Evolutionary conservation across 352 stramenopile genomes (phyloP).

Genomic region (Globisporangium okanoganense): DNA sequence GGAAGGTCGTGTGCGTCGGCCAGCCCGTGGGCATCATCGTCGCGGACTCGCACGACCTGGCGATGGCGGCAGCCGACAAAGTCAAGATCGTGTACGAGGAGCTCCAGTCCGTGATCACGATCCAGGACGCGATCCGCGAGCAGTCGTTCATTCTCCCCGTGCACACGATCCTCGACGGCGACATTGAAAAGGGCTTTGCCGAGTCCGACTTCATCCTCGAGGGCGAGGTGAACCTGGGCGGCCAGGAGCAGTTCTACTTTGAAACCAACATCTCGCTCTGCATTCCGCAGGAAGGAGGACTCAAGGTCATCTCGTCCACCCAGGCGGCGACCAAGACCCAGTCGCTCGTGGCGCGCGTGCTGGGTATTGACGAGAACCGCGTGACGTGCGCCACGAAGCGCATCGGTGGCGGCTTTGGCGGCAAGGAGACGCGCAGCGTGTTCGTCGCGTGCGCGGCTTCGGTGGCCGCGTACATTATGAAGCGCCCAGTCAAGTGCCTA

Average conservation of each 20-base stretch:
- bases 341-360: constrained; percentile 83
- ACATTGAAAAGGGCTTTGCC: constrained; percentile 68
- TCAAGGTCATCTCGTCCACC: constrained; percentile 93
- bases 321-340: constrained; percentile 94
- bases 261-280: constrained; percentile 88
- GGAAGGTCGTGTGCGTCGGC: constrained; percentile 68
- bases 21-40: constrained; percentile 83
- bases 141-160: constrained; percentile 87
- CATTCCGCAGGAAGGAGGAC: constrained; percentile 79
- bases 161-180: constrained; percentile 83
- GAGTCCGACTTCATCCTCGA: constrained; percentile 76
- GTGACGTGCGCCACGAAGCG: constrained; percentile 93
- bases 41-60: constrained; percentile 75
- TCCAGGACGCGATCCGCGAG: constrained; percentile 93
- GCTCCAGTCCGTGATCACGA: constrained; percentile 88
- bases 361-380: constrained; percentile 86
- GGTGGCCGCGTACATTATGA: constrained; percentile 86
- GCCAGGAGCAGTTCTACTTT: constrained; percentile 97
- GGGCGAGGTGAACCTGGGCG: constrained; percentile 87
- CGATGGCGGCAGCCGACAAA: constrained; percentile 68
- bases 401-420: constrained; percentile 96
- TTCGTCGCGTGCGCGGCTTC: constrained; percentile 91
- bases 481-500: constrained; percentile 87
- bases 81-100: constrained; percentile 90
- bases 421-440: constrained; percentile 92